A percentile compares a stretch with the other conserved stretches of the same genome.
phyloP scores from a whole-genome alignment of 768 basidiomycete species.

The Lentinula aciculospora region DNA sequence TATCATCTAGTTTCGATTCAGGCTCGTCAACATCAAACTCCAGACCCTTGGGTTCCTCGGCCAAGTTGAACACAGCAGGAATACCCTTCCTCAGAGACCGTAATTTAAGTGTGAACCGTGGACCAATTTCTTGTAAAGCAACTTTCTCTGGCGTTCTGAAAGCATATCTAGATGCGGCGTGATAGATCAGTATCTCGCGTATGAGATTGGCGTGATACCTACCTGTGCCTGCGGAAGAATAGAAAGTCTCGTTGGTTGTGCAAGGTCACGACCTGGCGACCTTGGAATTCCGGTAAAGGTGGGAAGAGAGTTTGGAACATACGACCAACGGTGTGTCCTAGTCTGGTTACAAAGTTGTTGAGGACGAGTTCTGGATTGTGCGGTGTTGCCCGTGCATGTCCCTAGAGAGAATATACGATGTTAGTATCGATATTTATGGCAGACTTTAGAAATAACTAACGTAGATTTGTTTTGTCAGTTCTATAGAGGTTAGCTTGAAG shows the following conservation, averaged over 20 bases:
- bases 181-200: neutral
- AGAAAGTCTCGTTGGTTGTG: conserved; percentile 98
- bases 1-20: conserved; percentile 11
- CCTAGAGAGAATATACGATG: conserved; percentile 40
- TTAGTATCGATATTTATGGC: neutral
- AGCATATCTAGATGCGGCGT: conserved; percentile 57
- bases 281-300: conserved; percentile 90
- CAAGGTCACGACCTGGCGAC: conserved; percentile 92
- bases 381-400: conserved; percentile 87
- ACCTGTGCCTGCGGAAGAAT: conserved; percentile 96
- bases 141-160: conserved; percentile 91
- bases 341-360: conserved; percentile 89
- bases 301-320: conserved; percentile 98
- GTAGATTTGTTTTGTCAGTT: conserved; percentile 81
- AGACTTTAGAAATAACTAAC: conserved; percentile 34
- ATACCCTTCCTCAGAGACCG: conserved; percentile 84
- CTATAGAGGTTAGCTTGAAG: conserved; percentile 88
- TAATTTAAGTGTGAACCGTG: conserved; percentile 93
- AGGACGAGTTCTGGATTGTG: conserved; percentile 95
- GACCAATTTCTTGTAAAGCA: conserved; percentile 94
- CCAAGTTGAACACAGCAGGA: conserved; percentile 70
- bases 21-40: conserved; percentile 43
- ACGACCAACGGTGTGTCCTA: conserved; percentile 89
- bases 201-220: conserved; percentile 18
- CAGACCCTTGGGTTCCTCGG: conserved; percentile 53